Conservation (phyloP, 164 flowering plant species). For the Berberis vulgaris region DNA sequence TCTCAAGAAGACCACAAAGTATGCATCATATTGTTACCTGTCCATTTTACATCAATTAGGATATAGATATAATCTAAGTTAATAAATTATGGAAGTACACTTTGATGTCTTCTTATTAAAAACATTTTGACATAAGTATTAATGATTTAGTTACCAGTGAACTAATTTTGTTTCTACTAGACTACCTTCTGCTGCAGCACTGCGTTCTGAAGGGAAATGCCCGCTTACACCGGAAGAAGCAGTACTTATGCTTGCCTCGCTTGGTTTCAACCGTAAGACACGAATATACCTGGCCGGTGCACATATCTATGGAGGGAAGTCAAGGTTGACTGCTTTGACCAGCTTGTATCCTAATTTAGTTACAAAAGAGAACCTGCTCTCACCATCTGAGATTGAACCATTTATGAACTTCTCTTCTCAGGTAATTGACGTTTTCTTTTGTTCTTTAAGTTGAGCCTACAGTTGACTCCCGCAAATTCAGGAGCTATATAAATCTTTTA, state of each 20-base stretch:
- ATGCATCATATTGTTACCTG: slow-evolving; percentile 12
- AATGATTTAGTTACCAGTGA: neutral
- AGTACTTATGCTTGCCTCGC: slow-evolving; percentile 87
- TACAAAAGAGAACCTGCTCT: slow-evolving; percentile 85
- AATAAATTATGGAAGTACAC: too few species aligned
- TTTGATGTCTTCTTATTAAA: too few species aligned
- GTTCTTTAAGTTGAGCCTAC: neutral
- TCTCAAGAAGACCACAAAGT: slow-evolving; percentile 53
- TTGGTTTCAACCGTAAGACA: slow-evolving; percentile 84
- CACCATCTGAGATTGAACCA: slow-evolving; percentile 74
- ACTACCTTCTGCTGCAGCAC: slow-evolving; percentile 67
- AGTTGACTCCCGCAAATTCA: too few species aligned
- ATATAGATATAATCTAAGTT: neutral
- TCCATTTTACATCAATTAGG: neutral
- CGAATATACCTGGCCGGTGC: slow-evolving; percentile 84
- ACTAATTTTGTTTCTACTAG: slow-evolving; percentile 29
- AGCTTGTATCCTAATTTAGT: slow-evolving; percentile 85
- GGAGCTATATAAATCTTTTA: too few species aligned
- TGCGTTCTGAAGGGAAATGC: slow-evolving; percentile 83
- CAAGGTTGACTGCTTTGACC: slow-evolving; percentile 67
- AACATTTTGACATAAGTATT: too few species aligned
- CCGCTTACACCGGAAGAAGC: slow-evolving; percentile 98
- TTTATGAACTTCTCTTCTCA: slow-evolving; percentile 85
- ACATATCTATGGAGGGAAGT: slow-evolving; percentile 84
- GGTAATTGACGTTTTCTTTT: slow-evolving; percentile 28